Conservation (phyloP, 768 basidiomycete species). For the Pisolithus sp. region DNA sequence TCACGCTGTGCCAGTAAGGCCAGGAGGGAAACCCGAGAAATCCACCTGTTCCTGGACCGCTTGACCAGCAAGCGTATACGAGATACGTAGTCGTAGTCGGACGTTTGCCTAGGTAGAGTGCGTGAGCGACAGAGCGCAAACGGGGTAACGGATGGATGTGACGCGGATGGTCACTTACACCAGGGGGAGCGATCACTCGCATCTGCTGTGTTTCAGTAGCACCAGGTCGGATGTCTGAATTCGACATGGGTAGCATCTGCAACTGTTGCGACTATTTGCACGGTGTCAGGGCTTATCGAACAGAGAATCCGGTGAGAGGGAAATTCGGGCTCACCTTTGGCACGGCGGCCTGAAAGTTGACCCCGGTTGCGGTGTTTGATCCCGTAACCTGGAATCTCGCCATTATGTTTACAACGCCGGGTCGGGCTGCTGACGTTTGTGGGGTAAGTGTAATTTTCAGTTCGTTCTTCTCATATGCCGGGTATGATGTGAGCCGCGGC, state of each 20-base stretch:
- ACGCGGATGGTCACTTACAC: slow-evolving; percentile 44
- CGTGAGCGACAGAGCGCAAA: not conserved
- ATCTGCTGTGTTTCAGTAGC: slow-evolving; percentile 90
- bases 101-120: slow-evolving; percentile 56
- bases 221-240: slow-evolving; percentile 69
- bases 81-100: slow-evolving; percentile 79
- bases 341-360: slow-evolving; percentile 97
- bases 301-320: no score
- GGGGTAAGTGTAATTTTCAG: slow-evolving; percentile 87
- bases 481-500: slow-evolving; percentile 63
- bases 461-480: slow-evolving; percentile 89
- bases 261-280: slow-evolving; percentile 78
- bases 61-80: slow-evolving; percentile 64
- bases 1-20: slow-evolving; percentile 47
- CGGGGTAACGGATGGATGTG: slow-evolving; percentile 1
- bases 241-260: slow-evolving; percentile 98
- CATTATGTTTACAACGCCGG: slow-evolving; percentile 87
- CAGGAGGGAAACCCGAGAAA: slow-evolving; percentile 83
- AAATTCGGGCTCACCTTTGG: slow-evolving; percentile 59
- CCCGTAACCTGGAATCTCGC: slow-evolving; percentile 78
- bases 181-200: slow-evolving; percentile 82
- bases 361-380: slow-evolving; percentile 42
- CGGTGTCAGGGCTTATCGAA: not conserved
- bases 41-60: slow-evolving; percentile 88
- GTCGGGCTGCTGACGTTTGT: slow-evolving; percentile 68